Conservation (phyloP, 306 rosid species). For the Citrullus mucosospermus region DNA sequence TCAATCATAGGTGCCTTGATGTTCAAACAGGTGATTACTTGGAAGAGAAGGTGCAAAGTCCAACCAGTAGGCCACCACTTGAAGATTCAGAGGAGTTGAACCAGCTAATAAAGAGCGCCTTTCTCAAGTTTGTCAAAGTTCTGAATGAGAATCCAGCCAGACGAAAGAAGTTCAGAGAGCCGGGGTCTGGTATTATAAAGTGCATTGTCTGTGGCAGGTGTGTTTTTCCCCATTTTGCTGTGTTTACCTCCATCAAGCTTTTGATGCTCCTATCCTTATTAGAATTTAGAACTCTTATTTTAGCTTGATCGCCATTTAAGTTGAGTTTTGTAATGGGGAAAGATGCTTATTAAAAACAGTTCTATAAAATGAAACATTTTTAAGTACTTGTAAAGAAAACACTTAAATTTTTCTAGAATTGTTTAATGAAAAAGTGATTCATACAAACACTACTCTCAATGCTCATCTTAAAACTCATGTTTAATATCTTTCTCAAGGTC, state of each 20-base stretch:
- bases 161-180: slow-evolving; percentile 12
- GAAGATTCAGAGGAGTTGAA: slow-evolving; percentile 28
- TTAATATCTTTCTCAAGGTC: not conserved
- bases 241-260: not conserved
- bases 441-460: not conserved
- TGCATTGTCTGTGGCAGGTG: slow-evolving; percentile 35
- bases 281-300: not conserved
- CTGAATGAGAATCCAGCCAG: slow-evolving; percentile 18
- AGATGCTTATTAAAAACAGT: not conserved
- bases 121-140: slow-evolving; percentile 22
- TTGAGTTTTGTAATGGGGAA: not conserved
- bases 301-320: not conserved
- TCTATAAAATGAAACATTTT: not conserved
- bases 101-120: slow-evolving; percentile 16
- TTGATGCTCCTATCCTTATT: not conserved
- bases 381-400: not conserved
- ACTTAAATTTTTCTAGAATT: not conserved
- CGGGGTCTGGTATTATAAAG: slow-evolving; percentile 10
- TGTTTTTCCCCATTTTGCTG: slow-evolving; percentile 6
- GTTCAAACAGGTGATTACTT: not conserved
- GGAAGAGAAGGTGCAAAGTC: slow-evolving; percentile 6
- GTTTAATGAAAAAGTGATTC: not conserved
- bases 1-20: slow-evolving; percentile 1
- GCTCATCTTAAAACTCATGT: not conserved
- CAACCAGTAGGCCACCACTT: slow-evolving; percentile 7